A percentile compares a stretch with the other conserved stretches of the same genome.
Evolutionary conservation across 768 basidiomycete species (phyloP).

Genomic region (Lentinula sp.): DNA sequence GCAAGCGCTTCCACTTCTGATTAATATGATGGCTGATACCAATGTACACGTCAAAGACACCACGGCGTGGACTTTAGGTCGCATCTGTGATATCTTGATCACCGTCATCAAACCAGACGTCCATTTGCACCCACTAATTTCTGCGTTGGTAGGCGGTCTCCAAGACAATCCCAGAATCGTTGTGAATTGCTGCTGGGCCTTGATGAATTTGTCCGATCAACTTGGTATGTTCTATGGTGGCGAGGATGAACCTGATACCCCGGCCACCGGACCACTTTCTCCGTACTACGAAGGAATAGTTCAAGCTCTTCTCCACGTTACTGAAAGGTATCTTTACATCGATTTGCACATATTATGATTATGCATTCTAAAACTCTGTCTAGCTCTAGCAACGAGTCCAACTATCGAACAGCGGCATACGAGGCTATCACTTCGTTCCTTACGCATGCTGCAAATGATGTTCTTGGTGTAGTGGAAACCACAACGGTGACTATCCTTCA

Average conservation of each 20-base stretch:
- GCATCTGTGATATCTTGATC: constrained; percentile 89
- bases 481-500: constrained; percentile 77
- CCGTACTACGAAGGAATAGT: constrained; percentile 88
- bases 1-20: constrained; percentile 89
- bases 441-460: constrained; percentile 73
- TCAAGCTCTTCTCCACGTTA: constrained; percentile 75
- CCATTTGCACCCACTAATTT: constrained; percentile 78
- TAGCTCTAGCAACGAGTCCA: constrained; percentile 81
- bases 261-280: constrained; percentile 61
- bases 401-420: constrained; percentile 93
- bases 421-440: constrained; percentile 90
- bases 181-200: constrained; percentile 91
- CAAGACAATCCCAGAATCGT: constrained; percentile 80
- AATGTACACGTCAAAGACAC: constrained; percentile 91
- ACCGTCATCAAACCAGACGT: constrained; percentile 83
- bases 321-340: constrained; percentile 58
- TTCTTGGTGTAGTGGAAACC: constrained; percentile 74
- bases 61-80: constrained; percentile 94
- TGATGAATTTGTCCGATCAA: constrained; percentile 95
- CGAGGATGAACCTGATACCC: constrained; percentile 33
- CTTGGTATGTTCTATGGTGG: constrained; percentile 59
- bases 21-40: constrained; percentile 90
- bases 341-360: not conserved
- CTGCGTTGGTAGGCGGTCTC: constrained; percentile 78
- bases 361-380: not conserved